phyloP scores from a whole-genome alignment of 2,329 filamentous ascomycete species.

The Verticillium zaregamsianum region DNA sequence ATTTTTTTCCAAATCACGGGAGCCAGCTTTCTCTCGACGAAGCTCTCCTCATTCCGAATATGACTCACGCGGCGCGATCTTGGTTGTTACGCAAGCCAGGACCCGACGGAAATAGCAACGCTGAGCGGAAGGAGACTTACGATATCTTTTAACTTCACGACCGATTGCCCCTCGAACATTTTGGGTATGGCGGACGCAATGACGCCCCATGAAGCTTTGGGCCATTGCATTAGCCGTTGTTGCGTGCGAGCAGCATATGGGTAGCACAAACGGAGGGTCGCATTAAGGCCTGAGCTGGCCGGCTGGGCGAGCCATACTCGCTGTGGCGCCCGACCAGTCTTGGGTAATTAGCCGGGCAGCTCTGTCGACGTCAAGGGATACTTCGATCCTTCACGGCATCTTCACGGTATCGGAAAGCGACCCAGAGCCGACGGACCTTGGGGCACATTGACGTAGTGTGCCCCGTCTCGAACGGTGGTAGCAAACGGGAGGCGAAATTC shows the following conservation, averaged over 20 bases:
- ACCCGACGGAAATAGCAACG: neutral
- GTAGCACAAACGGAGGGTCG: neutral
- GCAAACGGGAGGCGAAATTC: neutral
- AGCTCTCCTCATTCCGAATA: neutral
- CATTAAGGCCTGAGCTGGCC: neutral
- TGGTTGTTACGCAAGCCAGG: neutral
- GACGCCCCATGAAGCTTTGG: neutral
- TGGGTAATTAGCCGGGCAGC: neutral
- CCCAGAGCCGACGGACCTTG: neutral
- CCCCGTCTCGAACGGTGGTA: neutral
- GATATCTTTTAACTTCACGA: neutral
- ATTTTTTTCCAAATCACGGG: neutral
- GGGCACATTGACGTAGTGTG: neutral
- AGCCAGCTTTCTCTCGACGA: neutral
- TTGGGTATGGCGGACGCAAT: neutral
- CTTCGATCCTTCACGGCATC: neutral
- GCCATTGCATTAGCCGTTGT: neutral
- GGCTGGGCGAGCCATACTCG: neutral
- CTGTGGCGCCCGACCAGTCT: neutral
- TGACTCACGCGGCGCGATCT: neutral
- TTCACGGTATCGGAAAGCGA: neutral
- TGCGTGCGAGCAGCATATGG: neutral
- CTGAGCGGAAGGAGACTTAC: neutral
- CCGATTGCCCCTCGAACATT: neutral
- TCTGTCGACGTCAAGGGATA: neutral